Evolutionary conservation across 768 basidiomycete species (phyloP), one percentile per base, ranked within the genome.

Genomic region (Flagelloscypha sp.): DNA sequence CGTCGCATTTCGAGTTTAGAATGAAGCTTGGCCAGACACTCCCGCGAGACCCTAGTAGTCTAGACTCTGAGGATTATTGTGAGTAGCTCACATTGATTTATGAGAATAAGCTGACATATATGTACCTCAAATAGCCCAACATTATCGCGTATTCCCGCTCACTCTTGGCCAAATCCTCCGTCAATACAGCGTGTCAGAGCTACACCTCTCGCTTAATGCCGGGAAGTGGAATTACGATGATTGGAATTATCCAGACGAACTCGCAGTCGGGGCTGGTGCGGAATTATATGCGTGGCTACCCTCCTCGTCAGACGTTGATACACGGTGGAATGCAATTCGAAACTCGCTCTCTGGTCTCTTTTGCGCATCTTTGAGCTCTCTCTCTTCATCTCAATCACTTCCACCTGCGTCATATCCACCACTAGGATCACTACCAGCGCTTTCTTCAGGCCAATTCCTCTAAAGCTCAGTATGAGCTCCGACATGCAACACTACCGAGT

Each of bases 301-400:
- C 24, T 22, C 27, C 33, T 17, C 17, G 40, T 19, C 47, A 89
- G 85, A 15, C n/a, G 60, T 83, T 20, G 82, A 87, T 42, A 65
- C 72, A 30, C 75, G 84, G 18, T 97, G 93, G 92, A 68, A 70
- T 40, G 82, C 80, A 6, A 70, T 95, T 4, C 78, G 89, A 16
- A 93, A 94, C 48, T 82, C 88, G 6, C 69, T 97, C 2, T 83
- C 90, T 0, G 95, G 95, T 13, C 64, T 97, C 4, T 97, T 99
- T 60, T 98, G 95, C 48, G 89, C 94, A 7, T 90, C 89, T 3
- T 69, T 97, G 1, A 86, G 82, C 10, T 73, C 77, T 29, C 58
- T 88, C 21, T 79, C 88, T 50, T 74, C 81, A 33, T 69, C 79
- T 27, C 76, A 79, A 28, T 92, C 85, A 3, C 84, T 80, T 0